phyloP scores from a whole-genome alignment of 805 yeast genomes.

The Komagataella kurtzmanii region DNA sequence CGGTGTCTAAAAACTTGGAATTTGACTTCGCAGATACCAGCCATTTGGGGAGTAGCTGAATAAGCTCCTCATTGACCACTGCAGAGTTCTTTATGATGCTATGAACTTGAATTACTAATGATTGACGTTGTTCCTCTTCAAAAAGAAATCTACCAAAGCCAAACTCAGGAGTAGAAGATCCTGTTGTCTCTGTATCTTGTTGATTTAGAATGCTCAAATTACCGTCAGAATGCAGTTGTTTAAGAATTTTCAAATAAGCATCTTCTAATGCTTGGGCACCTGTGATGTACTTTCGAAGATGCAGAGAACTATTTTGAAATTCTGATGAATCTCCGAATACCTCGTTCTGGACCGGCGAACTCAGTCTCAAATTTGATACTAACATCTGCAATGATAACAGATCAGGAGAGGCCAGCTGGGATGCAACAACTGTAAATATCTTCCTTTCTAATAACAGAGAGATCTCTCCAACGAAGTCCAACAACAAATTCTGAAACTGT shows the following conservation, averaged over 20 bases:
- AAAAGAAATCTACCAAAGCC: conserved; percentile 72
- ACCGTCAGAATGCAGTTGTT: conserved; percentile 43
- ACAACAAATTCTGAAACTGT: conserved; percentile 31
- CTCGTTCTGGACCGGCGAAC: conserved; percentile 48
- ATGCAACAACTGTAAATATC: conserved; percentile 42
- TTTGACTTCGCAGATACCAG: conserved; percentile 33
- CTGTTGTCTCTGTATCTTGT: conserved; percentile 28
- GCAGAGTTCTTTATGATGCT: conserved; percentile 25
- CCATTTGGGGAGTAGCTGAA: conserved; percentile 59
- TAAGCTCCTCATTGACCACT: conserved; percentile 29
- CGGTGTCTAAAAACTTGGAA: conserved; percentile 16
- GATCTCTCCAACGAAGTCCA: conserved; percentile 60
- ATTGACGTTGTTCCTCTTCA: conserved; percentile 33
- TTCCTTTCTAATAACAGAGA: conserved; percentile 28
- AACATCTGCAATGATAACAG: conserved; percentile 32
- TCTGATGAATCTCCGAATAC: conserved; percentile 33
- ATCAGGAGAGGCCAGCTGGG: conserved; percentile 33
- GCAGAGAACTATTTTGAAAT: conserved; percentile 14
- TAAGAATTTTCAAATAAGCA: conserved; percentile 63
- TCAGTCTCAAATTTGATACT: conserved; percentile 35
- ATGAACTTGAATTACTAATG: conserved; percentile 30
- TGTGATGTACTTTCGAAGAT: conserved; percentile 19
- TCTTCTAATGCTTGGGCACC: conserved; percentile 48
- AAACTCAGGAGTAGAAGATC: conserved; percentile 59
- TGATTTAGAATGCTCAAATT: conserved; percentile 52